These are phyloP conservation scores for Saposhnikovia divaricata DNA, from an alignment of 129 eudicot species.

Conservation along the genomic window DNA sequence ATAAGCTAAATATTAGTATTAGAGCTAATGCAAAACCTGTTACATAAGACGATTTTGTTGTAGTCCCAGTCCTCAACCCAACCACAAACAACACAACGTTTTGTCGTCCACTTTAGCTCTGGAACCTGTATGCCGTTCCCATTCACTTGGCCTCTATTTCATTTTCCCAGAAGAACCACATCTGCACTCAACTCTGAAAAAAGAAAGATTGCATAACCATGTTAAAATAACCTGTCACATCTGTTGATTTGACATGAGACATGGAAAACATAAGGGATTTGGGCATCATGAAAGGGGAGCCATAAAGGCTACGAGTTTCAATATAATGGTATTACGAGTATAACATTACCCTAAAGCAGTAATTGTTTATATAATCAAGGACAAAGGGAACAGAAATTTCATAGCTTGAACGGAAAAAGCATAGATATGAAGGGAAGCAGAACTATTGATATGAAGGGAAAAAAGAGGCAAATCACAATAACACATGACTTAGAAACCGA, in stretches of 20 bases:
- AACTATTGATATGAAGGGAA: too few species aligned
- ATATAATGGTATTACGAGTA: background rate
- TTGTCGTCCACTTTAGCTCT: constrained; percentile 90
- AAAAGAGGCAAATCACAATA: too few species aligned
- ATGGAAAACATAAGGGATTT: background rate
- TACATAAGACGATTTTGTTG: constrained; percentile 92
- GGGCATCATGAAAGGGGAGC: background rate
- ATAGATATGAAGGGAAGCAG: too few species aligned
- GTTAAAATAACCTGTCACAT: background rate
- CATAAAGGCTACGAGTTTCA: background rate
- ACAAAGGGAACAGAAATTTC: background rate
- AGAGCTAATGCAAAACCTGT: constrained; percentile 39
- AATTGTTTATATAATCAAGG: background rate
- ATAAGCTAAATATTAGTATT: too few species aligned
- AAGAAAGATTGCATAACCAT: background rate
- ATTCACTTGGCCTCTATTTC: constrained; percentile 61
- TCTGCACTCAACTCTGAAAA: constrained; percentile 59
- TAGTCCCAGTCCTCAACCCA: constrained; percentile 96
- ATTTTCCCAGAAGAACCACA: constrained; percentile 83
- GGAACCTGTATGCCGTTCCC: constrained; percentile 92
- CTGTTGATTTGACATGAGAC: background rate
- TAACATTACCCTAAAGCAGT: background rate
- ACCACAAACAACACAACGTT: constrained; percentile 90
- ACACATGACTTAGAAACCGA: background rate
- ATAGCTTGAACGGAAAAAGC: background rate